Evolutionary conservation across 345 rosid species (phyloP).

Genomic region (Rhizophora apiculata): DNA sequence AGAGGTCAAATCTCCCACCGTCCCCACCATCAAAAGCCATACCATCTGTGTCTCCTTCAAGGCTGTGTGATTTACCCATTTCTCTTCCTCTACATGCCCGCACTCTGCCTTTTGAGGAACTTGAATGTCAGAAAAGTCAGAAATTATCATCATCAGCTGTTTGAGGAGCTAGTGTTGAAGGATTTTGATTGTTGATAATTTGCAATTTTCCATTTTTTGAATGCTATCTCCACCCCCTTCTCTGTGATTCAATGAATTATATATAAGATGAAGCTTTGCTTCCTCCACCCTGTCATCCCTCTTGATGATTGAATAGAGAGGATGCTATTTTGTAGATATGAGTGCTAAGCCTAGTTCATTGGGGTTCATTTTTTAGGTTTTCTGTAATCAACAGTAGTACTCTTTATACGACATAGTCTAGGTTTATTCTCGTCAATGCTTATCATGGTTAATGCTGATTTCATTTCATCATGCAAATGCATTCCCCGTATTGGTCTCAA

Average conservation of each 20-base stretch:
- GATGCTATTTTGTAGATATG: conserved; percentile 58
- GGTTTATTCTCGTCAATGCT: background rate
- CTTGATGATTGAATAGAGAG: conserved; percentile 25
- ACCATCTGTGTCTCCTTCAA: conserved; percentile 56
- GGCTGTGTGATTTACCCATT: conserved; percentile 40
- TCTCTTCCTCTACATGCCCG: conserved; percentile 64
- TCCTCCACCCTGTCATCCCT: conserved; percentile 37
- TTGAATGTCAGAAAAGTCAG: conserved; percentile 63
- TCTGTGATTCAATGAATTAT: conserved; percentile 37
- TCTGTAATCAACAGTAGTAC: background rate
- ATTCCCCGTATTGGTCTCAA: no score
- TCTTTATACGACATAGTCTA: background rate
- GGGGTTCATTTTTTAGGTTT: conserved; percentile 16
- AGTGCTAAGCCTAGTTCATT: conserved; percentile 18
- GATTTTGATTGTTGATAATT: conserved; percentile 68
- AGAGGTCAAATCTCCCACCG: conserved; percentile 63
- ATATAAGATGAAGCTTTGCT: conserved; percentile 37
- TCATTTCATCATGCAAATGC: background rate
- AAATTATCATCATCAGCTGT: conserved; percentile 58
- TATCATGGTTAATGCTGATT: background rate
- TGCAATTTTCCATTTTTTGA: conserved; percentile 35
- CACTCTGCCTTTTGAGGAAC: conserved; percentile 51
- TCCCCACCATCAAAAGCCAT: conserved; percentile 59
- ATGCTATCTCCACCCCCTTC: background rate
- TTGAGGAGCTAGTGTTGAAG: conserved; percentile 82